Evolutionary conservation across 345 rosid species (phyloP), one percentile per base, ranked within the genome.

Genomic region (Eucalyptus sp.): DNA sequence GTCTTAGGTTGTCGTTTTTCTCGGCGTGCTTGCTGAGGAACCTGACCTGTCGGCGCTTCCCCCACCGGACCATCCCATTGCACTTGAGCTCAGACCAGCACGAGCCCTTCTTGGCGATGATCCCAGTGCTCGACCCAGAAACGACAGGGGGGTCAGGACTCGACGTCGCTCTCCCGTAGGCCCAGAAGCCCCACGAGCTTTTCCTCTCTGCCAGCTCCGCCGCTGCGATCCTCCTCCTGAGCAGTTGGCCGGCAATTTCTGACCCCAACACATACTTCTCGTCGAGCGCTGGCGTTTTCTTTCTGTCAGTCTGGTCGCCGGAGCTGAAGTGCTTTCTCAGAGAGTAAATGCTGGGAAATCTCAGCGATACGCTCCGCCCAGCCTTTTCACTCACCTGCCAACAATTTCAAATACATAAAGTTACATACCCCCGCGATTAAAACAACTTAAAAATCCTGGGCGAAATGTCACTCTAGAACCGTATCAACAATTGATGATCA

Each of bases 341-440:
- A 56, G 99, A 94, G 88, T 84, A 86, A 22, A 90, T 51, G 91
- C 96, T 96, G 7, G 99, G 97, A 88, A 90, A 98, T 86, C 99
- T 95, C 91, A 97, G 91, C 13, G 95, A 92, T 29, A 98, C 94
- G 43, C 92, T 89, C 86, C 86, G 89, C 85, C 90, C 93, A 14
- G 93, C 93, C 94, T 94, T 96, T 91, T 96, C 96, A 58, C 90
- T 92, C 90, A 98, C 99, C 99, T 98, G 89, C 85, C n/a, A 68
- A 49, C 41, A 37, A 60, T 22, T 33, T 62, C 20, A 51, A 27
- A n/a, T 16, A 14, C 56, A 9, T 22, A 25, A 68, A 68, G 56
- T 43, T 27, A 64, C 33, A 13, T 29, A 51, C 9, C 3, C 24
- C 37, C 80, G 54, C 14, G 52, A 48, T 14, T 8, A 87, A 87